Evolutionary conservation across 116 monocot species (phyloP).

Genomic region (Zostera marina): DNA sequence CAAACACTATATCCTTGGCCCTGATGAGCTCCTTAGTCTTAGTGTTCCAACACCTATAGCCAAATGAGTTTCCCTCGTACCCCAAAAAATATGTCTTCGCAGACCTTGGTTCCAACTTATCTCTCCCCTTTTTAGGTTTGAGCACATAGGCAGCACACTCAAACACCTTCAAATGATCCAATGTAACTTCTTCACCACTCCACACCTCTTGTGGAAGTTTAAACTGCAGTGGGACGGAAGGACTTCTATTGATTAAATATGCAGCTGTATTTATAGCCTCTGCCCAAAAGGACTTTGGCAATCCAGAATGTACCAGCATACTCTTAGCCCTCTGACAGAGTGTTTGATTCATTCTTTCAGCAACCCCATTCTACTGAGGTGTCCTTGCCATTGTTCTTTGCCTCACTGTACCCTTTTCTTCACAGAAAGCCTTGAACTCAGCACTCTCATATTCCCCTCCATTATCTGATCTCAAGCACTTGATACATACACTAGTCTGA

Average conservation of each 20-base stretch:
- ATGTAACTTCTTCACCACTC: background rate
- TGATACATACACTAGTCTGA: background rate
- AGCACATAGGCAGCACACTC: background rate
- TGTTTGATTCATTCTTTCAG: conserved; percentile 8
- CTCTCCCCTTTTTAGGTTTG: background rate
- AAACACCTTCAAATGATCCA: background rate
- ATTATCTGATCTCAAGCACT: background rate
- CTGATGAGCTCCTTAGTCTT: background rate
- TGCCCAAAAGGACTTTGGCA: background rate
- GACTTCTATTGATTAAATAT: background rate
- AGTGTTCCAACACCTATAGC: conserved; percentile 2
- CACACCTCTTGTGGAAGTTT: background rate
- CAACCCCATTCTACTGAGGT: conserved; percentile 4
- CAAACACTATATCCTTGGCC: background rate
- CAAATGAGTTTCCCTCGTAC: background rate
- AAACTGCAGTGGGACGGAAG: background rate
- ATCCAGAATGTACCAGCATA: background rate
- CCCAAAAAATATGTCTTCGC: background rate
- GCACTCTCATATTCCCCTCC: background rate
- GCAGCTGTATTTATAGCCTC: background rate
- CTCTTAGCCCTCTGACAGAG: background rate
- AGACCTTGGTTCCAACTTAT: background rate
- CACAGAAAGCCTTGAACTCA: background rate
- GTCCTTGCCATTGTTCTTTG: background rate
- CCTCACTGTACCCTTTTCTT: background rate